Evolutionary conservation across 495 filamentous ascomycete genomes (phyloP).

Genomic region (Aspergillus mulundensis): DNA sequence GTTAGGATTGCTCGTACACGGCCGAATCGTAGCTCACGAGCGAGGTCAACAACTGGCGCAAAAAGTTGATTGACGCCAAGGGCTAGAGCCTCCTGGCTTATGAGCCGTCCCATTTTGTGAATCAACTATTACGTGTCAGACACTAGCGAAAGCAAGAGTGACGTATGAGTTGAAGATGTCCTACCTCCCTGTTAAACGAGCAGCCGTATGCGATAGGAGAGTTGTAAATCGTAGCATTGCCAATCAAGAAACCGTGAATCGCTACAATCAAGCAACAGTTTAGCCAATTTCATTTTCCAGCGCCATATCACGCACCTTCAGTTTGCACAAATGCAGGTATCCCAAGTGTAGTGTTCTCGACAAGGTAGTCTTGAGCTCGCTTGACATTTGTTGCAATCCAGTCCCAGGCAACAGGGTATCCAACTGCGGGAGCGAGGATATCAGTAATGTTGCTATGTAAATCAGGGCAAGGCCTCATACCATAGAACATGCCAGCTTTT

Average conservation of each 20-base stretch:
- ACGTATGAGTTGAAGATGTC: neutral
- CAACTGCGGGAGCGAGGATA: slow-evolving; percentile 37
- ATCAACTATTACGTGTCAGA: slow-evolving; percentile 34
- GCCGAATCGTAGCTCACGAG: slow-evolving; percentile 63
- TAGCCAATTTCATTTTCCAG: neutral
- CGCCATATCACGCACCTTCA: slow-evolving; percentile 41
- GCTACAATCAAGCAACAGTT: slow-evolving; percentile 18
- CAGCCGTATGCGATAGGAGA: slow-evolving; percentile 66
- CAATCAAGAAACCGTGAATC: slow-evolving; percentile 65
- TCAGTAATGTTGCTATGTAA: neutral
- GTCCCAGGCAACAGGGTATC: slow-evolving; percentile 58
- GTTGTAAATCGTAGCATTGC: slow-evolving; percentile 72
- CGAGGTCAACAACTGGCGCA: slow-evolving; percentile 62
- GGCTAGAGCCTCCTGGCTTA: slow-evolving; percentile 57
- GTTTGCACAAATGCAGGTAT: slow-evolving; percentile 68
- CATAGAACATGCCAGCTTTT: slow-evolving; percentile 62
- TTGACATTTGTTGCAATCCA: slow-evolving; percentile 57
- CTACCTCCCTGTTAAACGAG: slow-evolving; percentile 54
- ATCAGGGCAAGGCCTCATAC: slow-evolving; percentile 16
- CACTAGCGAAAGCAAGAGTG: neutral
- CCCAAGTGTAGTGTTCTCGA: slow-evolving; percentile 59
- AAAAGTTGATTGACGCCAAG: slow-evolving; percentile 67
- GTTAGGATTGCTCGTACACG: slow-evolving; percentile 31
- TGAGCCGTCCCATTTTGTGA: slow-evolving; percentile 56
- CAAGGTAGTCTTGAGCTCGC: slow-evolving; percentile 59